Evolutionary conservation across 805 yeast genomes (phyloP).

Genomic region (Kodamaea restingae): DNA sequence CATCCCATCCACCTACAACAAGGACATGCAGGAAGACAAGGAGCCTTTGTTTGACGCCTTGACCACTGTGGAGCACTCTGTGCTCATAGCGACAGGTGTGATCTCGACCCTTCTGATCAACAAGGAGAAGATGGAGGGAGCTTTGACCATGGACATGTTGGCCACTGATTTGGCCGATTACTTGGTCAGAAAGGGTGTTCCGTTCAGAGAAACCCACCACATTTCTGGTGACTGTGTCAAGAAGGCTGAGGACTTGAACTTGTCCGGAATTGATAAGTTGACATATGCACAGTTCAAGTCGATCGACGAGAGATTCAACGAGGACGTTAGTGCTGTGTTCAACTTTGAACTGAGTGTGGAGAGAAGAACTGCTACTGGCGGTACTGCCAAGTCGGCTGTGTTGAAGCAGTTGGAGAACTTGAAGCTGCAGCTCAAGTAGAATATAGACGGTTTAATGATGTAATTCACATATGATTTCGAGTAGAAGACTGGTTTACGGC

Average conservation of each 20-base stretch:
- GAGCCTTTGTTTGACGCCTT: conserved; percentile 95
- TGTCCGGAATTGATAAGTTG: conserved; percentile 84
- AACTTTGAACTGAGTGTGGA: conserved; percentile 93
- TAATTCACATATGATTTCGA: too few relatives aligned
- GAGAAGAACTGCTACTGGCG: conserved; percentile 95
- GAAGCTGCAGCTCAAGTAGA: conserved; percentile 6
- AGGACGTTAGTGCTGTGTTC: conserved; percentile 81
- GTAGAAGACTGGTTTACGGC: too few relatives aligned
- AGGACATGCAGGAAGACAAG: conserved; percentile 98
- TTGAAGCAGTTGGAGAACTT: conserved; percentile 57
- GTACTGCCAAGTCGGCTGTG: conserved; percentile 93
- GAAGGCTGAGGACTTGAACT: conserved; percentile 70
- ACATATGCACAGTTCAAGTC: conserved; percentile 69
- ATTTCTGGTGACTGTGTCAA: conserved; percentile 98
- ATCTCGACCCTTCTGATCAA: conserved; percentile 78
- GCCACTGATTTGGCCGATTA: conserved; percentile 99
- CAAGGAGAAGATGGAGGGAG: conserved; percentile 72
- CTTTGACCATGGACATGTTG: conserved; percentile 97
- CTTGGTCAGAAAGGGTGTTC: conserved; percentile 95
- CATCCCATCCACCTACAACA: conserved; percentile 96
- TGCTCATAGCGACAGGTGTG: conserved; percentile 93
- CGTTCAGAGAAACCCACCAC: conserved; percentile 98
- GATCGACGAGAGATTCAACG: conserved; percentile 76
- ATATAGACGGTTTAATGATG: too few relatives aligned
- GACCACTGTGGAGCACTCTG: conserved; percentile 88